phyloP scores from a whole-genome alignment of 2,329 filamentous ascomycete genomes.

The Penicillium fuscoglaucum region DNA sequence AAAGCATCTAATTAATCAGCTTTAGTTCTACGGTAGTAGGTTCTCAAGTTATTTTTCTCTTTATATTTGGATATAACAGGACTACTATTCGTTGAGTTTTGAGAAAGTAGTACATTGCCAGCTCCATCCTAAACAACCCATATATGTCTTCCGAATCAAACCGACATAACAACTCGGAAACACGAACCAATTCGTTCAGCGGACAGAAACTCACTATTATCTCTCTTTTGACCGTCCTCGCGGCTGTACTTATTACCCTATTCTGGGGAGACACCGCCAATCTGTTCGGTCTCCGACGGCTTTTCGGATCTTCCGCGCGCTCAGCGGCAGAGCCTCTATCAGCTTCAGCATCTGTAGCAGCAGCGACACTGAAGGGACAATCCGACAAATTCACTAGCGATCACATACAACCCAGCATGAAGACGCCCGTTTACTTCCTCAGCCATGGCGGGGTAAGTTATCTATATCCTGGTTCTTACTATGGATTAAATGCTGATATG shows the following conservation, averaged over 20 bases:
- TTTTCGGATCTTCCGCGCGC: slow-evolving; percentile 21
- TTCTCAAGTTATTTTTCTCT: neutral
- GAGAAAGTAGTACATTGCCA: neutral
- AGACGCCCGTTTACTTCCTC: slow-evolving; percentile 56
- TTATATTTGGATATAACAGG: neutral
- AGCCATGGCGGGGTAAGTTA: slow-evolving; percentile 50
- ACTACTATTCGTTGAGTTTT: neutral
- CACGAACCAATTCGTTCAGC: slow-evolving; percentile 1
- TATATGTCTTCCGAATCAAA: slow-evolving; percentile 28
- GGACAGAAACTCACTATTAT: slow-evolving; percentile 16
- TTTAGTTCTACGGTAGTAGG: neutral
- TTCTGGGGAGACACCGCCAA: slow-evolving; percentile 26
- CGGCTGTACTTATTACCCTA: slow-evolving; percentile 24
- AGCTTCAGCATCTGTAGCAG: slow-evolving; percentile 3
- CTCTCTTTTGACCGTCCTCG: slow-evolving; percentile 20
- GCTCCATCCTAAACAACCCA: neutral
- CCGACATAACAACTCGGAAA: slow-evolving; percentile 4
- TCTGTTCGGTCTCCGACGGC: slow-evolving; percentile 30
- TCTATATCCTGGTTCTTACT: neutral
- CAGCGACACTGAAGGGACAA: neutral
- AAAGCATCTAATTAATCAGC: slow-evolving; percentile 5
- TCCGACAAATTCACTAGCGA: neutral
- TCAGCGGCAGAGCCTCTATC: slow-evolving; percentile 7
- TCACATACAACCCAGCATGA: slow-evolving; percentile 24
- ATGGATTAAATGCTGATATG: neutral